Percentiles rank a stretch among this genome's conserved stretches.
phyloP scores from a whole-genome alignment of 2,329 filamentous ascomycete genomes.

The Periglandula ipomoeae region DNA sequence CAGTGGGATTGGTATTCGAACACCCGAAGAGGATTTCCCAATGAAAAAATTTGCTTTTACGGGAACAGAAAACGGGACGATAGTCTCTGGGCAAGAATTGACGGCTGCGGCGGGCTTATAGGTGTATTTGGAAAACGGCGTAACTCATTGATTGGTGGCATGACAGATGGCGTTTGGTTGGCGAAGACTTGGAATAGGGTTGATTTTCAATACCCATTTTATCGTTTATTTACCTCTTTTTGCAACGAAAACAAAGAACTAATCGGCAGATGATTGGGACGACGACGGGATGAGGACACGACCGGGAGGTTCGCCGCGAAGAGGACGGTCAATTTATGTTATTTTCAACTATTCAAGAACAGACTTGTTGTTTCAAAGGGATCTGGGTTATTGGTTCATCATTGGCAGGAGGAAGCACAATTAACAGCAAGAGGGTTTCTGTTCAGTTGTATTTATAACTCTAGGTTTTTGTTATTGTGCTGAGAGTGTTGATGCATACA shows the following conservation, averaged over 20 bases:
- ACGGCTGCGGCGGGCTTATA: conserved; percentile 9
- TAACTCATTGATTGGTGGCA: not conserved
- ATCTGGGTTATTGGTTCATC: not conserved
- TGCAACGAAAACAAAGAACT: conserved; percentile 1
- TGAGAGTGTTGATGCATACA: not conserved
- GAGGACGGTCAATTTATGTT: not conserved
- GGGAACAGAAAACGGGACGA: conserved; percentile 23
- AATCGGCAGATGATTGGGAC: conserved; percentile 19
- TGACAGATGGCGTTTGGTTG: conserved; percentile 9
- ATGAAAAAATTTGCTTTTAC: conserved; percentile 49
- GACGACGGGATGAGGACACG: conserved; percentile 24
- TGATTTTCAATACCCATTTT: conserved; percentile 8
- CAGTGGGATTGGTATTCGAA: conserved; percentile 64
- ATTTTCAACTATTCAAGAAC: conserved; percentile 1
- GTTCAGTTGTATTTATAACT: not conserved
- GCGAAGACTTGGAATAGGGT: conserved; percentile 6
- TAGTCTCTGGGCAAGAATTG: conserved; percentile 24
- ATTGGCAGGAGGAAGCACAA: not conserved
- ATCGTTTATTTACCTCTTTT: conserved; percentile 3
- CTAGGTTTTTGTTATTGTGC: not conserved
- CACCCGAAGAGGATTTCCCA: conserved; percentile 55
- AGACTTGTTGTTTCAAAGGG: conserved; percentile 3
- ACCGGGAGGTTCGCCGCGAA: conserved; percentile 10
- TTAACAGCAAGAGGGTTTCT: not conserved
- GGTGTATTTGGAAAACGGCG: conserved; percentile 1